Conservation (phyloP, 140 eudicot species). For the Bidens hawaiensis region DNA sequence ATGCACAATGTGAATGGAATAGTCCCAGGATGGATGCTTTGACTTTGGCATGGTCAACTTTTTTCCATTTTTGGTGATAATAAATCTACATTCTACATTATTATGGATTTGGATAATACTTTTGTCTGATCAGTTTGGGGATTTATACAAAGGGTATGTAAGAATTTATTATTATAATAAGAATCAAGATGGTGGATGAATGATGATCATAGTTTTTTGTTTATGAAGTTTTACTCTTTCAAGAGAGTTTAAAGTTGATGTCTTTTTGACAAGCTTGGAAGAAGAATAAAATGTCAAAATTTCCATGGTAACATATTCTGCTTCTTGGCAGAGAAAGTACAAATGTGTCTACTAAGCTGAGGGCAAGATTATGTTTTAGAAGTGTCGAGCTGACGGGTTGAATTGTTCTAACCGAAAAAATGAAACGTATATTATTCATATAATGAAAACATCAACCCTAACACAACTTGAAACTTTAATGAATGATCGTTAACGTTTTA, state of each 20-base stretch:
- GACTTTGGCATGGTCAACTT: conserved; percentile 22
- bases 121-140: conserved; percentile 5
- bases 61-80: conserved; percentile 20
- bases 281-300: conserved; percentile 25
- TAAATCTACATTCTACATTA: not conserved
- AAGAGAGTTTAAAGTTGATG: not conserved
- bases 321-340: conserved; percentile 19
- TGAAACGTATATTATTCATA: too few species aligned
- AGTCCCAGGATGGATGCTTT: conserved; percentile 76
- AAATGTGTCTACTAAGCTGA: not conserved
- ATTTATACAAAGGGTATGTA: conserved; percentile 10
- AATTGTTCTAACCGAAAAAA: too few species aligned
- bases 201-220: not conserved
- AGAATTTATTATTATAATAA: too few species aligned
- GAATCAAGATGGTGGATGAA: not conserved
- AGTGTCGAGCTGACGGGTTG: conserved; percentile 14
- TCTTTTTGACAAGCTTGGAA: not conserved
- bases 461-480: too few species aligned
- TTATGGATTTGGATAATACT: too few species aligned
- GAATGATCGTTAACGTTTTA: too few species aligned
- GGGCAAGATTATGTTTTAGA: not conserved
- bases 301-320: conserved; percentile 11
- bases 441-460: too few species aligned
- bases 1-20: conserved; percentile 47
- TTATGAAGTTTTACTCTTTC: not conserved